Percentiles rank a stretch among this genome's conserved stretches.
phyloP scores from a whole-genome alignment of 805 yeast species.

The Zygosaccharomyces gambellarensis region DNA sequence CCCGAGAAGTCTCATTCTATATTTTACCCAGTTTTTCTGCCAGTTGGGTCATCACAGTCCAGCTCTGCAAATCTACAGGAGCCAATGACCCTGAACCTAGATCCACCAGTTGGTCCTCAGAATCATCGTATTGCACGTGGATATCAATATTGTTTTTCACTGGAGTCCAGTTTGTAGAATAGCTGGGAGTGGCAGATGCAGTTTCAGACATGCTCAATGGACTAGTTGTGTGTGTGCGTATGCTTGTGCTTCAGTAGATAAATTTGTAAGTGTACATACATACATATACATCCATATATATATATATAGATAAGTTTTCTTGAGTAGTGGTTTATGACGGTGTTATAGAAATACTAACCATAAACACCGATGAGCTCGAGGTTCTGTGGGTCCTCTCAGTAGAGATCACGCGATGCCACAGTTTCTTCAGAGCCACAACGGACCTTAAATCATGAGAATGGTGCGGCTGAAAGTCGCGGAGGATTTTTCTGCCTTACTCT shows the following conservation, averaged over 20 bases:
- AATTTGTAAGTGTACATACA: too few relatives aligned
- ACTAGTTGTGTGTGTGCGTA: not conserved
- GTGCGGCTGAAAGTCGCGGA: not conserved
- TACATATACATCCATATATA: not conserved
- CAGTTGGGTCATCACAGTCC: constrained; percentile 25
- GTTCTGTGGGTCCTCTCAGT: not conserved
- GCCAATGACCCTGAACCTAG: constrained; percentile 28
- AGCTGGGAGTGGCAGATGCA: not conserved
- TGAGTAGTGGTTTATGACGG: not conserved
- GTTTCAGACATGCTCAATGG: constrained; percentile 1
- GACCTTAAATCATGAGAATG: not conserved
- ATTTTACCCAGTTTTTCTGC: constrained; percentile 25
- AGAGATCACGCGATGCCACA: not conserved
- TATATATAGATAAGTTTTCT: not conserved
- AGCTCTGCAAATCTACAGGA: constrained; percentile 25
- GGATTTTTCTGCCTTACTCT: not conserved
- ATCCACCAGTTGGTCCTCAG: constrained; percentile 33
- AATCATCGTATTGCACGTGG: constrained; percentile 14
- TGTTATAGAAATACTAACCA: not conserved
- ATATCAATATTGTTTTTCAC: not conserved
- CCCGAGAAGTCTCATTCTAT: constrained; percentile 2
- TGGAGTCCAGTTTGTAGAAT: not conserved
- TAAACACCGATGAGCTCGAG: constrained; percentile 1
- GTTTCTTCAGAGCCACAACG: not conserved
- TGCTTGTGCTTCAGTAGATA: not conserved